A percentile compares a stretch with the other conserved stretches of the same genome.
Conservation (phyloP, 2,329 filamentous ascomycete genomes). For the Trichoderma brevicompactum region DNA sequence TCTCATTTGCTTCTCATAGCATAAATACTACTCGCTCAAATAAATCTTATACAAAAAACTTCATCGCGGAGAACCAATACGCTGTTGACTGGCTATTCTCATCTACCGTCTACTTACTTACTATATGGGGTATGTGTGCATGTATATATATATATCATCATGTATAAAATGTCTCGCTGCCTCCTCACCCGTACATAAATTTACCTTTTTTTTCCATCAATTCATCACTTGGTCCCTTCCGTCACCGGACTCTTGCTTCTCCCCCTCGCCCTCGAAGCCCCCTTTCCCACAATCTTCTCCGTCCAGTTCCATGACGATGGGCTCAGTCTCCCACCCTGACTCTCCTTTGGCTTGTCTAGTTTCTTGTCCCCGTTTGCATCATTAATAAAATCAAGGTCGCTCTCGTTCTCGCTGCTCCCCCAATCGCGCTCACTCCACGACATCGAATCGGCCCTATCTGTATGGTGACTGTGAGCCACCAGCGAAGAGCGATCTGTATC, state of each 20-base stretch:
- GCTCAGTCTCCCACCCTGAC: conserved; percentile 34
- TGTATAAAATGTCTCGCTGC: neutral
- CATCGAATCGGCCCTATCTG: conserved; percentile 53
- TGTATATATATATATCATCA: neutral
- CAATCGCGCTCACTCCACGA: conserved; percentile 71
- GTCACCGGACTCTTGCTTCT: conserved; percentile 36
- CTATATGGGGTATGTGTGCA: no score
- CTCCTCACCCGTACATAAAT: neutral
- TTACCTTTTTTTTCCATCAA: no score
- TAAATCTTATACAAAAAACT: no score
- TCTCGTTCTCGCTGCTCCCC: conserved; percentile 57
- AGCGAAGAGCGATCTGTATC: conserved; percentile 35
- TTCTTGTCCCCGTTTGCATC: conserved; percentile 29
- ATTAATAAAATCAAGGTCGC: conserved; percentile 39
- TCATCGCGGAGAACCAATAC: no score
- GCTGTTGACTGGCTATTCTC: no score
- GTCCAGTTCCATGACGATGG: conserved; percentile 55
- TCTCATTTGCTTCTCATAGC: no score
- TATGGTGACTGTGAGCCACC: conserved; percentile 22
- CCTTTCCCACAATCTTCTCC: conserved; percentile 58
- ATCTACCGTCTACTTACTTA: no score
- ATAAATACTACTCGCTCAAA: no score
- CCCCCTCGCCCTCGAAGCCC: conserved; percentile 29
- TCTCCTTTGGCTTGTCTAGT: conserved; percentile 27
- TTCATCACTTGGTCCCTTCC: neutral